Evolutionary conservation across 2,329 filamentous ascomycete species (phyloP).

Genomic region (Podosphaera fusca): DNA sequence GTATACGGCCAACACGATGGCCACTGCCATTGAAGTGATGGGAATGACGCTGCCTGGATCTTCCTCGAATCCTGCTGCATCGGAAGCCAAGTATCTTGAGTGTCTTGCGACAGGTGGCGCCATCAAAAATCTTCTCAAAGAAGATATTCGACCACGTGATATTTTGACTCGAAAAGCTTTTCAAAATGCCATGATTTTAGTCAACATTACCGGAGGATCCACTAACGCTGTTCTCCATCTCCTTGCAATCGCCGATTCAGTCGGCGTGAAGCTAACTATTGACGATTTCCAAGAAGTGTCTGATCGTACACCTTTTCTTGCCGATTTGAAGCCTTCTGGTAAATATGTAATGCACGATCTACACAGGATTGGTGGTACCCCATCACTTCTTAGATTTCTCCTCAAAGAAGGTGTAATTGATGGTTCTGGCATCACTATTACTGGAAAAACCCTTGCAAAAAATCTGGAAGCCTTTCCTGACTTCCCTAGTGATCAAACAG

Average conservation of each 20-base stretch:
- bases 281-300: slow-evolving; percentile 73
- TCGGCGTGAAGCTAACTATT: slow-evolving; percentile 60
- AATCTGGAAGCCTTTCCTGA: slow-evolving; percentile 34
- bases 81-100: slow-evolving; percentile 46
- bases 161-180: slow-evolving; percentile 63
- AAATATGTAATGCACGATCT: slow-evolving; percentile 39
- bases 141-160: slow-evolving; percentile 56
- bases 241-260: slow-evolving; percentile 62
- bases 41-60: slow-evolving; percentile 65
- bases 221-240: slow-evolving; percentile 72
- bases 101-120: slow-evolving; percentile 49
- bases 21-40: slow-evolving; percentile 48
- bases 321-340: slow-evolving; percentile 59
- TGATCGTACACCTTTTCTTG: slow-evolving; percentile 56
- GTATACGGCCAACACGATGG: slow-evolving; percentile 61
- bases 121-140: slow-evolving; percentile 49
- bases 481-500: slow-evolving; percentile 45
- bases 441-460: slow-evolving; percentile 32
- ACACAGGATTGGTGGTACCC: slow-evolving; percentile 31
- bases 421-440: slow-evolving; percentile 35
- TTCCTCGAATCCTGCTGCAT: slow-evolving; percentile 57
- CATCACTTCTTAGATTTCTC: slow-evolving; percentile 32
- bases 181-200: slow-evolving; percentile 65
- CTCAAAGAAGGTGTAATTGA: slow-evolving; percentile 34
- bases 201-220: slow-evolving; percentile 63